These are phyloP conservation scores for Croton setiger DNA, from an alignment of 441 rosid species.

Conservation along the genomic window DNA sequence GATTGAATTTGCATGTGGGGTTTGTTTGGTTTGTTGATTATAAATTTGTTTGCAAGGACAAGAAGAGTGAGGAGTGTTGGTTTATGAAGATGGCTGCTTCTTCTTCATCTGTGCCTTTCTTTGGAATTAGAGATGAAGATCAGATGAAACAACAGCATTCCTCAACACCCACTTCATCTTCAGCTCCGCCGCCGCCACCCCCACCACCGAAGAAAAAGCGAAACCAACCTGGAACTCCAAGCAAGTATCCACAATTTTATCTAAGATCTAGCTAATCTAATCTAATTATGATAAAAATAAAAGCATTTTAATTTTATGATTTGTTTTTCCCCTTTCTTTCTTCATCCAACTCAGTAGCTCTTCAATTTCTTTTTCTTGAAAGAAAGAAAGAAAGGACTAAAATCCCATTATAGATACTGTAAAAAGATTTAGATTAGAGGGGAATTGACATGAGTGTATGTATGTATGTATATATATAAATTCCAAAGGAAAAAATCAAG, in stretches of 20 bases:
- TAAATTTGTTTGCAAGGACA: constrained; percentile 26
- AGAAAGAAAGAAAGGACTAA: too few species aligned
- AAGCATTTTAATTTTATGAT: neutral
- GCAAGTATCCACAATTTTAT: constrained; percentile 50
- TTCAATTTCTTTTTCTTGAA: too few species aligned
- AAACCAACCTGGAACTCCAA: constrained; percentile 88
- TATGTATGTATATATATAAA: neutral
- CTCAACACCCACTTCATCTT: constrained; percentile 44
- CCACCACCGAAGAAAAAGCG: constrained; percentile 80
- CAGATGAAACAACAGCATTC: constrained; percentile 57
- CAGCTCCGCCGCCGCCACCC: constrained; percentile 44
- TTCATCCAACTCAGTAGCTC: neutral
- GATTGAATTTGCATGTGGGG: constrained; percentile 42
- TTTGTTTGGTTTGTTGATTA: constrained; percentile 19
- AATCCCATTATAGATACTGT: neutral
- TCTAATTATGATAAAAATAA: neutral
- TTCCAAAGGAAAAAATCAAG: neutral
- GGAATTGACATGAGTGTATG: constrained; percentile 19
- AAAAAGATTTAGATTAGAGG: constrained; percentile 13
- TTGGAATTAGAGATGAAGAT: constrained; percentile 62
- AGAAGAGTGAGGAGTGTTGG: neutral
- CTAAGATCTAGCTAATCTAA: constrained; percentile 6
- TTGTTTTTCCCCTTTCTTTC: constrained; percentile 11
- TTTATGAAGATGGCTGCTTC: constrained; percentile 59
- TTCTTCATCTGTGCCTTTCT: constrained; percentile 68